Conservation (phyloP, 2,329 filamentous ascomycete genomes). For the Verticillium nonalfalfae region DNA sequence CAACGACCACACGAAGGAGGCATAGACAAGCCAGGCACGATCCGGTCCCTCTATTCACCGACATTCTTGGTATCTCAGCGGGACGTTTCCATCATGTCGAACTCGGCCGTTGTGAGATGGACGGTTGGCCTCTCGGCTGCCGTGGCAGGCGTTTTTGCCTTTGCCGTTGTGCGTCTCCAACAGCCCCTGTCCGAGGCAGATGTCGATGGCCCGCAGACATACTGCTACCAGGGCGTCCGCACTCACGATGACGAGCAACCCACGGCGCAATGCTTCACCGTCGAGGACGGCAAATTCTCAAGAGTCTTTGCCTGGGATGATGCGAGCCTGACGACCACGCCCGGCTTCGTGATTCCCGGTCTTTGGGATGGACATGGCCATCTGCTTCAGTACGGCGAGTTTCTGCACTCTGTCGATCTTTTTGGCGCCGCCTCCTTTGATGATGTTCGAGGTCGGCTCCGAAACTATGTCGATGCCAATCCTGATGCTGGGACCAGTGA, state of each 20-base stretch:
- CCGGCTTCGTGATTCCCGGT: conserved; percentile 56
- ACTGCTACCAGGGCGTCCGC: conserved; percentile 32
- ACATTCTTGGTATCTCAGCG: not conserved
- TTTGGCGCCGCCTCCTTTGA: conserved; percentile 51
- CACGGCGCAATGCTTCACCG: conserved; percentile 48
- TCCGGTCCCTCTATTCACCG: not conserved
- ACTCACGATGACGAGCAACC: conserved; percentile 28
- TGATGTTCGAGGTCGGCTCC: conserved; percentile 47
- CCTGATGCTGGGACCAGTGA: conserved; percentile 43
- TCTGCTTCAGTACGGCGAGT: conserved; percentile 59
- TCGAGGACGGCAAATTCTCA: conserved; percentile 43
- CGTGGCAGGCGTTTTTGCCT: conserved; percentile 17
- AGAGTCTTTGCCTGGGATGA: conserved; percentile 34
- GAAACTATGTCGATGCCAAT: conserved; percentile 41
- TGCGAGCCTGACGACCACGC: conserved; percentile 16
- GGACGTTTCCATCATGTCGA: conserved; percentile 1
- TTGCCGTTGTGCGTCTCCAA: conserved; percentile 19
- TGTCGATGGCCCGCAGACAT: conserved; percentile 14
- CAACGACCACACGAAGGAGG: not conserved
- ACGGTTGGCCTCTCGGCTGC: conserved; percentile 20
- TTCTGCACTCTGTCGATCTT: conserved; percentile 58
- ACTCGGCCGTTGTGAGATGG: conserved; percentile 18
- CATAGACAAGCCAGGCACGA: not conserved
- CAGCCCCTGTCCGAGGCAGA: conserved; percentile 7
- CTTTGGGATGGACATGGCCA: conserved; percentile 69